Conservation (phyloP, 306 rosid genomes). For the Prunus mira region DNA sequence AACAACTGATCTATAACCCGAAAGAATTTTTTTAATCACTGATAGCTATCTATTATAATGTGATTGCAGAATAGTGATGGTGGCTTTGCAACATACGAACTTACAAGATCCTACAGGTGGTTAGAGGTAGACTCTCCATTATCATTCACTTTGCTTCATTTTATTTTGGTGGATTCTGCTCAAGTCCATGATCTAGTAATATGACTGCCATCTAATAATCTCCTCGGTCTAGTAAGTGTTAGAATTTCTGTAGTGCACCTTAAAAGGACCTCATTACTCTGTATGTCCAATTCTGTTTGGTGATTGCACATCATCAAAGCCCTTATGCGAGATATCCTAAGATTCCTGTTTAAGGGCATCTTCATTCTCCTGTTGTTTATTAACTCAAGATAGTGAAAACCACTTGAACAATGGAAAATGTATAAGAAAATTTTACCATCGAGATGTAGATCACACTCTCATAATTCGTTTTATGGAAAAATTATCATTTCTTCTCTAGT, state of each 20-base stretch:
- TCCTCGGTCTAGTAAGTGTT: not conserved
- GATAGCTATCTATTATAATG: not conserved
- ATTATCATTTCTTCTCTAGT: not conserved
- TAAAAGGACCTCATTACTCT: not conserved
- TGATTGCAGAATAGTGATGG: constrained; percentile 69
- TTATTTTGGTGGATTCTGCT: constrained; percentile 16
- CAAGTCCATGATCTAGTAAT: not conserved
- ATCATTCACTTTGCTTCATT: not conserved
- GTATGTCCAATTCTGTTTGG: not conserved
- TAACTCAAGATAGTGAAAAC: not conserved
- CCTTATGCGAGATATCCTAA: not conserved
- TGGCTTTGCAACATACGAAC: constrained; percentile 88
- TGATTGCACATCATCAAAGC: not conserved
- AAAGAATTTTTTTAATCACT: not conserved
- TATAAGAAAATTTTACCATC: not conserved
- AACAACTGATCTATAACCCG: not conserved
- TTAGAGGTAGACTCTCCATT: constrained; percentile 63
- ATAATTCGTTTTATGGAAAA: not conserved
- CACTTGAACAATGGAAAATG: not conserved
- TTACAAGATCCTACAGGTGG: constrained; percentile 86
- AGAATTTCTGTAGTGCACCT: not conserved
- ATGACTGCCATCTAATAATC: constrained; percentile 13
- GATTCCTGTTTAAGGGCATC: not conserved
- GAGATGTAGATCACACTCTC: not conserved
- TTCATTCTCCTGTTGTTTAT: not conserved